Base-by-base conservation (phyloP, 768 basidiomycete species). In the Leucosporidium creatinivorum region DNA sequence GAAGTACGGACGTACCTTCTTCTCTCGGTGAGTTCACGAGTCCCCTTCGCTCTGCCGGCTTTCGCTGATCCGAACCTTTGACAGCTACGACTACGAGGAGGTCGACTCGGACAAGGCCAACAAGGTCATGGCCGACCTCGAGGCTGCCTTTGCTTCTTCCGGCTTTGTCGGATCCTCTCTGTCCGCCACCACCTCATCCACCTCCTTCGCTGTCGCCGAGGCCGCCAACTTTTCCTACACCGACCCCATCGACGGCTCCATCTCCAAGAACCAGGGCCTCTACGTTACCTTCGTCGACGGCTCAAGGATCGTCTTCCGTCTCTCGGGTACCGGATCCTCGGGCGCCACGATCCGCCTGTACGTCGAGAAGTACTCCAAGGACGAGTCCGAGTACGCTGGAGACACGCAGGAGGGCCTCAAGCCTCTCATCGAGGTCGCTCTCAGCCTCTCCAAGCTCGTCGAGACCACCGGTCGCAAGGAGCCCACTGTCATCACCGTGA, bases 331-430 rank as follows among this genome's bases (percentile, higher is more conserved):
- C 1, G 96, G 96, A 21, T 92, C 89, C 70, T 87, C 90, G 61
- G 96, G 96, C 55, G 96, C 96, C 28, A 99, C 96, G 18, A 92
- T 98, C 62, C 83, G 96, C 70, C 83, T 97, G 84, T 99, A 99
- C 77, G 87, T 94, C 57, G 96, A 99, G 81, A 85, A 93, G 77
- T 94, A 93, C 76, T 69, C 81, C 69, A 85, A 85, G 78, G 84
- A 88, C 67, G 75, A 75, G 73, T 73, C 58, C 39, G 81, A 83
- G 74, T 83, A 81, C 75, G 76, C 68, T 33, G 52, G 74, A 62
- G 80, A 81, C 67, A 87, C 96, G 25, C 87, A 89, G 55, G 89
- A 93, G 72, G 96, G 96, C 13, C 81, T 98, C 75, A 86, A 92
- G 81, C 92, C 92, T 25, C 82, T 99, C 72, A 99, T 98, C 76